Evolutionary conservation across 805 yeast species (phyloP).

Genomic region (Grigorovia humatica): DNA sequence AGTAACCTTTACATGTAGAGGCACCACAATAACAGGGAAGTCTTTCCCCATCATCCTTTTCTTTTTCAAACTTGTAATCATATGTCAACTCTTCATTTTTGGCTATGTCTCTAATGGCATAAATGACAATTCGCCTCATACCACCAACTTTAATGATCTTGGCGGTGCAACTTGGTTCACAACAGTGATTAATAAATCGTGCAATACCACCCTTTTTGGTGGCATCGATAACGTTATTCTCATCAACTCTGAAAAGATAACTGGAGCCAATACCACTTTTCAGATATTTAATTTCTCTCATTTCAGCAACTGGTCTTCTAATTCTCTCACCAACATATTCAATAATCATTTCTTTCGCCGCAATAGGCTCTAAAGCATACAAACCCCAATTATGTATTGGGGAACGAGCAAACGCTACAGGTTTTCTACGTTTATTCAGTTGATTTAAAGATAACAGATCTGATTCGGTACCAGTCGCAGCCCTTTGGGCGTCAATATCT

Average conservation of each 20-base stretch:
- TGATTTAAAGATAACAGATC: conserved; percentile 79
- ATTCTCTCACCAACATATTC: conserved; percentile 96
- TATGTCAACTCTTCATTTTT: conserved; percentile 91
- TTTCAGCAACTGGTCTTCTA: conserved; percentile 88
- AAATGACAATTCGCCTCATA: conserved; percentile 84
- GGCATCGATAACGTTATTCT: conserved; percentile 91
- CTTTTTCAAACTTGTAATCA: conserved; percentile 91
- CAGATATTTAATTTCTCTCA: conserved; percentile 75
- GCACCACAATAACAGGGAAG: conserved; percentile 94
- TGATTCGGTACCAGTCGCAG: conserved; percentile 67
- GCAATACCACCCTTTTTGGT: conserved; percentile 97
- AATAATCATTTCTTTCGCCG: conserved; percentile 94
- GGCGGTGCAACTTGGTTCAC: conserved; percentile 96
- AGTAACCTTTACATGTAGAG: conserved; percentile 82
- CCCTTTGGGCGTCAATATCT: conserved; percentile 73
- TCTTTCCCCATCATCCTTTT: conserved; percentile 76
- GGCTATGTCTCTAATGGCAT: conserved; percentile 78
- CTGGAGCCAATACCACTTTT: conserved; percentile 93
- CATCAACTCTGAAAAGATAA: conserved; percentile 85
- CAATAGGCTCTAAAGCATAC: conserved; percentile 89
- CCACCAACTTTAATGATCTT: conserved; percentile 94
- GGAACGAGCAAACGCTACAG: conserved; percentile 92
- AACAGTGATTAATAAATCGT: conserved; percentile 91
- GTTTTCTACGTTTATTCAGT: conserved; percentile 79
- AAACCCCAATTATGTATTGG: conserved; percentile 98